Evolutionary conservation across 352 stramenopile species (phyloP).

Genomic region (Globisporangium apiculatum): DNA sequence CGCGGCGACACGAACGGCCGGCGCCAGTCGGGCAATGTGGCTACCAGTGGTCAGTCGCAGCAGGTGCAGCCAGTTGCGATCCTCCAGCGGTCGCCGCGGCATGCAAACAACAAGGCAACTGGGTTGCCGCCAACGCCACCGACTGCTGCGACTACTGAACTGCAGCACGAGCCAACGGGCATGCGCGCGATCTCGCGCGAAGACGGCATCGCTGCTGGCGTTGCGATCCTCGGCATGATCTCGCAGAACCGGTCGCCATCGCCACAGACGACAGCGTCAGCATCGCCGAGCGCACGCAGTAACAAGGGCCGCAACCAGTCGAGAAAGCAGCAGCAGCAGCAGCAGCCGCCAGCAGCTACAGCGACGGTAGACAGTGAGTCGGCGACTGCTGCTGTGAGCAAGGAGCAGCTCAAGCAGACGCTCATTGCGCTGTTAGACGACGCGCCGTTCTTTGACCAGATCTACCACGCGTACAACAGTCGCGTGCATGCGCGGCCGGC

Average conservation of each 20-base stretch:
- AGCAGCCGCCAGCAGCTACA: constrained; percentile 7
- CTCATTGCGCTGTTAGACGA: constrained; percentile 76
- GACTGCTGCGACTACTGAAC: constrained; percentile 2
- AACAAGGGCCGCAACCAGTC: constrained; percentile 17
- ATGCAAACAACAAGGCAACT: constrained; percentile 1
- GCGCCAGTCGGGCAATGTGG: constrained; percentile 11
- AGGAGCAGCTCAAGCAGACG: constrained; percentile 84
- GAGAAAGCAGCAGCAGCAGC: constrained; percentile 17
- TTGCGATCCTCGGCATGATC: constrained; percentile 83
- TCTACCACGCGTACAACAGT: constrained; percentile 80
- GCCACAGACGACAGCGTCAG: constrained; percentile 3
- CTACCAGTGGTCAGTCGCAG: background rate
- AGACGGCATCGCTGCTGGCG: constrained; percentile 73
- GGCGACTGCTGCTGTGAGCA: constrained; percentile 37
- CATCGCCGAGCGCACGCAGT: background rate
- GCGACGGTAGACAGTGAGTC: background rate
- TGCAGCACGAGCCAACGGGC: constrained; percentile 23
- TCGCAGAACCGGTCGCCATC: constrained; percentile 24
- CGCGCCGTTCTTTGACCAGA: constrained; percentile 82
- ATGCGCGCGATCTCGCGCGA: constrained; percentile 70
- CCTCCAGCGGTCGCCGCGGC: constrained; percentile 50
- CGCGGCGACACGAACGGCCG: constrained; percentile 35
- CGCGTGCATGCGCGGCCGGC: constrained; percentile 44
- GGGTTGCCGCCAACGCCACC: constrained; percentile 12
- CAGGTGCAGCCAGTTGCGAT: constrained; percentile 38